Evolutionary conservation across 2,329 filamentous ascomycete species (phyloP).

Genomic region (Pyrenophora seminiperda): DNA sequence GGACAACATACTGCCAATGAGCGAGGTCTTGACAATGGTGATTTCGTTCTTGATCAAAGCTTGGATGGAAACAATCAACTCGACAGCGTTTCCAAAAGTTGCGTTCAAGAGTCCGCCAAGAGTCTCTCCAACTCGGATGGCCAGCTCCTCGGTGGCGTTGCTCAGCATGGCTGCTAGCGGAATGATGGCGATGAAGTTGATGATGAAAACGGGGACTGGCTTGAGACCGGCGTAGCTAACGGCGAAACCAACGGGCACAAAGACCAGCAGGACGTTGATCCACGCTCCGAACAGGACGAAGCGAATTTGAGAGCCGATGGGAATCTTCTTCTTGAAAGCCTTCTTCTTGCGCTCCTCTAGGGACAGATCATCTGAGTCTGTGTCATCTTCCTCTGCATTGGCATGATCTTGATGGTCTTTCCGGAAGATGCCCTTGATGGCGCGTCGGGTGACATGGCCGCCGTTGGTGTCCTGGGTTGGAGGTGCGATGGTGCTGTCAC

Average conservation of each 20-base stretch:
- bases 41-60: conserved; percentile 76
- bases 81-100: conserved; percentile 88
- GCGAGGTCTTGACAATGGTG: conserved; percentile 86
- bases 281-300: conserved; percentile 80
- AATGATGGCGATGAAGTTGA: conserved; percentile 94
- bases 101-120: conserved; percentile 89
- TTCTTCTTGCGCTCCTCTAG: conserved; percentile 42
- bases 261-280: conserved; percentile 81
- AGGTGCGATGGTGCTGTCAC: conserved; percentile 30
- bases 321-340: conserved; percentile 42
- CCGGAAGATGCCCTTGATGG: conserved; percentile 41
- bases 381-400: conserved; percentile 19
- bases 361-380: conserved; percentile 32
- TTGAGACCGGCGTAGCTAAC: conserved; percentile 64
- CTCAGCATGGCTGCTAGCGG: conserved; percentile 85
- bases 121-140: conserved; percentile 76
- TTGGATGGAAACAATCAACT: conserved; percentile 86
- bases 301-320: conserved; percentile 62
- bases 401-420: conserved; percentile 31
- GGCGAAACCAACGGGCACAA: conserved; percentile 77
- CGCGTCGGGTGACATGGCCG: conserved; percentile 25
- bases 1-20: conserved; percentile 89
- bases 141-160: conserved; percentile 89
- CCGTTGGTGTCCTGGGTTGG: conserved; percentile 16
- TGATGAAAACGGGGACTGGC: conserved; percentile 66